Evolutionary conservation across 2,329 filamentous ascomycete genomes (phyloP).

Genomic region (Pezicula radicicola): DNA sequence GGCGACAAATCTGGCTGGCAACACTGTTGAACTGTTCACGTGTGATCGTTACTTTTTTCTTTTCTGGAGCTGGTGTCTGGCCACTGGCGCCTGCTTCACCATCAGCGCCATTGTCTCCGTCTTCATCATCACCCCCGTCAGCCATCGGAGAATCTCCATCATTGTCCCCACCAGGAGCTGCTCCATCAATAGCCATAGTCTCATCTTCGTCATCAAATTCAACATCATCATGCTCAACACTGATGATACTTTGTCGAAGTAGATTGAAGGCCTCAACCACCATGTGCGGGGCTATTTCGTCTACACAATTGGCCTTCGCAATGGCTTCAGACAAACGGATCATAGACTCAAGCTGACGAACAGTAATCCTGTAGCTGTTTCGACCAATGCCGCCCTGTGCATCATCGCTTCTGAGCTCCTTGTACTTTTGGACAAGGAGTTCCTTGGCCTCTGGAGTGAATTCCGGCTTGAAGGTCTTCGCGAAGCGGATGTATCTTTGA

Average conservation of each 20-base stretch:
- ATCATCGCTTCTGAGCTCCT: constrained; percentile 90
- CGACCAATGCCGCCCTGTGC: constrained; percentile 89
- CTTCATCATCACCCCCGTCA: constrained; percentile 42
- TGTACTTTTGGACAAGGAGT: constrained; percentile 87
- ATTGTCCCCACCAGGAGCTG: constrained; percentile 33
- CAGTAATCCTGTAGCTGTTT: constrained; percentile 96
- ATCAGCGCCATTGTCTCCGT: constrained; percentile 33
- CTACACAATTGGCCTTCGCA: constrained; percentile 94
- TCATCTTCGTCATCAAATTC: constrained; percentile 79
- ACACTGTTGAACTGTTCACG: constrained; percentile 94
- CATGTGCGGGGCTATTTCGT: constrained; percentile 80
- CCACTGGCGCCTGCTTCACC: constrained; percentile 19
- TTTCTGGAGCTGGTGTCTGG: constrained; percentile 25
- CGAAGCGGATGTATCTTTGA: constrained; percentile 96
- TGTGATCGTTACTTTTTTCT: constrained; percentile 77
- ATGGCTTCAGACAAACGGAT: constrained; percentile 97
- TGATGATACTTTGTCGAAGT: constrained; percentile 91
- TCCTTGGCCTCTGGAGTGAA: constrained; percentile 86
- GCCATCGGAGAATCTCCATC: constrained; percentile 52
- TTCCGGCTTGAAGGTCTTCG: constrained; percentile 87
- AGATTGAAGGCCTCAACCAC: constrained; percentile 91
- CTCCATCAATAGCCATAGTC: constrained; percentile 42
- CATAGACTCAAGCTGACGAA: constrained; percentile 91
- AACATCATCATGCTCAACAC: constrained; percentile 95
- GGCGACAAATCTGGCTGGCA: constrained; percentile 78